These are phyloP conservation scores for Solanum peruvianum DNA, from an alignment of 257 asterid genomes.

Conservation along the genomic window DNA sequence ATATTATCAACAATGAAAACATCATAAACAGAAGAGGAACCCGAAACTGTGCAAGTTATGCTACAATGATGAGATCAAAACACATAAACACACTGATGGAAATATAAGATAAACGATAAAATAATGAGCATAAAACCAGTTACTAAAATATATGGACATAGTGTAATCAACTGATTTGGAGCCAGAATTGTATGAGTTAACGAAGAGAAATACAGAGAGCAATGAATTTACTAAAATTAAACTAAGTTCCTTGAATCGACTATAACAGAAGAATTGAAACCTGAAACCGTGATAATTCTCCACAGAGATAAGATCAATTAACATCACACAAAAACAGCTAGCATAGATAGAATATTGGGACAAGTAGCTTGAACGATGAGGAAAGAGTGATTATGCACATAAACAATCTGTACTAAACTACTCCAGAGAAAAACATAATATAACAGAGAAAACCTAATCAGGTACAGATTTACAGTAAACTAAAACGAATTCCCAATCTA, in stretches of 20 bases:
- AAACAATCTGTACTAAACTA: neutral
- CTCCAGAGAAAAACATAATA: neutral
- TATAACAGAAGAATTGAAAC: neutral
- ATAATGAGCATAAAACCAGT: neutral
- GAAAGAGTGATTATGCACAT: neutral
- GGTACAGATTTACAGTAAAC: neutral
- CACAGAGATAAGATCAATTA: neutral
- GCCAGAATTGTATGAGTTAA: neutral
- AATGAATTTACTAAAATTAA: neutral
- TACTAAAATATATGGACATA: neutral
- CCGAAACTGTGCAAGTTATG: neutral
- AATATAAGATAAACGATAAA: neutral
- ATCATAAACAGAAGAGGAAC: neutral
- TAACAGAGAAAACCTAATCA: neutral
- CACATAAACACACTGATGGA: neutral
- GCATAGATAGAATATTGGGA: neutral
- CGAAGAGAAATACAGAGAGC: neutral
- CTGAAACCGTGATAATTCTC: neutral
- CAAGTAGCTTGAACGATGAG: neutral
- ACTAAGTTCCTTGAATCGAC: neutral
- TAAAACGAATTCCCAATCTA: neutral
- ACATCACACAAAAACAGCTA: neutral
- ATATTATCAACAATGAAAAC: neutral
- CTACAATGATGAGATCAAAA: neutral
- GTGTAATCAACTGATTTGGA: neutral